Base-by-base conservation (phyloP, 148 eudicot genomes). In the Beta vulgaris region DNA sequence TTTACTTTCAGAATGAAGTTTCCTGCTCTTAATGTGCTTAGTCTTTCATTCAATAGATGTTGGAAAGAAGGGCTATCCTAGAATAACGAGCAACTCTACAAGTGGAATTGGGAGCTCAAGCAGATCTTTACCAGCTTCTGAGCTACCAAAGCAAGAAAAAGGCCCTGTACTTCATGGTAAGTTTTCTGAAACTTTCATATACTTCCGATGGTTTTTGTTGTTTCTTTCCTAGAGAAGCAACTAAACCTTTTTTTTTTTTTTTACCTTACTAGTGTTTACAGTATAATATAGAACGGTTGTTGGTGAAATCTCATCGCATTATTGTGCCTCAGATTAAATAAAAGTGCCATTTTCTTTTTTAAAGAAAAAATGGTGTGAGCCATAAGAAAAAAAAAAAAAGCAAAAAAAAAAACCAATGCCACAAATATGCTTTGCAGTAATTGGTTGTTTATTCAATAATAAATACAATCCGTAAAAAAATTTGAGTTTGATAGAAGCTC, bases 101-200 rank as follows among this genome's bases (percentile, higher is more conserved):
- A 85, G 75, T 72, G 84, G 84, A 61, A 73, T 73, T 53, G 88
- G 82, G 68, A 86, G 87, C 86, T 86, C 89, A 15, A 78, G 77
- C 67, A 83, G 82, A 81, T 72, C 79, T 54, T 53, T 73, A 39
- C 80, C 84, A 36, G 76, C 64, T 76, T 81, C 88, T 32, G 91
- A 88, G 75, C 68, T 88, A 74, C 31, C 76, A 40, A 80, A 83
- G 62, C 82, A 79, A 70, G 88, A 83, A 63, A 85, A 79, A 75
- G 78, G 79, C 71, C 82, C 90, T 69, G 57, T 67, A 58, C 73
- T 70, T 77, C 91, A 88, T 77, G 94, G 97, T 93, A 88, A 75
- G 55, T 44, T 68, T 69, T 28, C 42, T 48, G 31, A 36, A 18
- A 8, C 29, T 19, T 31, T 21, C 40, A 23, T 69, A 49, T n/a